These are phyloP conservation scores for Trichosporon asahii DNA, from an alignment of 1,284 basidiomycete species.

Conservation along the genomic window DNA sequence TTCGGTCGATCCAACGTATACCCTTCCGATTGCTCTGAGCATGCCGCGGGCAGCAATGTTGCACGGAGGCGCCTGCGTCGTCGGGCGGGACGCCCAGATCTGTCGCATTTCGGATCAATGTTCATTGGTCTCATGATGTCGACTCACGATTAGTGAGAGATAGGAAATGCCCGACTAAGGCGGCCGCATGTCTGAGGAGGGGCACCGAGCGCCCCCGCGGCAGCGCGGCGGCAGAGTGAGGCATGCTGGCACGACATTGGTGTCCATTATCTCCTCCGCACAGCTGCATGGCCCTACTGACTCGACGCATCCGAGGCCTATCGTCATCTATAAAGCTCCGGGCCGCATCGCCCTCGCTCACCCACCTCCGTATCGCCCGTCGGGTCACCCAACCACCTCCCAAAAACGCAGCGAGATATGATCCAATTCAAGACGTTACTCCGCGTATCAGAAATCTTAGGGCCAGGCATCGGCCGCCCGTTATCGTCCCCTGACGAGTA, in stretches of 20 bases:
- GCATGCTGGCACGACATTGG: neutral
- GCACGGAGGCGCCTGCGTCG: neutral
- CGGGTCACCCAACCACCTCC: neutral
- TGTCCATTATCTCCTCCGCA: neutral
- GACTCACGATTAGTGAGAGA: neutral
- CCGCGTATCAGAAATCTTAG: neutral
- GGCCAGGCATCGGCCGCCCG: neutral
- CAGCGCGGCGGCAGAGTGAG: neutral
- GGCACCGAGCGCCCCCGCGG: neutral
- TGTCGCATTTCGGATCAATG: neutral
- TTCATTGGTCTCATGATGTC: neutral
- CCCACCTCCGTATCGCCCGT: neutral
- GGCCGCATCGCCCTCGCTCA: neutral
- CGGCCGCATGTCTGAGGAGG: neutral
- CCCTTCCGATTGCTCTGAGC: neutral
- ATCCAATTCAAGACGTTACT: neutral
- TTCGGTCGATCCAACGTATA: neutral
- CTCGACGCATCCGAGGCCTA: neutral
- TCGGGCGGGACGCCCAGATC: neutral
- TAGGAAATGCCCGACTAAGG: neutral
- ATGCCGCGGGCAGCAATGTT: neutral
- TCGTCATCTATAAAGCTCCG: neutral
- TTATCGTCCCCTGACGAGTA: slow-evolving; percentile 6
- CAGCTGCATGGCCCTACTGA: neutral
- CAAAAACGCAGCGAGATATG: neutral